Base-by-base conservation (phyloP, 768 basidiomycete species). In the Coprinopsis cinerea region DNA sequence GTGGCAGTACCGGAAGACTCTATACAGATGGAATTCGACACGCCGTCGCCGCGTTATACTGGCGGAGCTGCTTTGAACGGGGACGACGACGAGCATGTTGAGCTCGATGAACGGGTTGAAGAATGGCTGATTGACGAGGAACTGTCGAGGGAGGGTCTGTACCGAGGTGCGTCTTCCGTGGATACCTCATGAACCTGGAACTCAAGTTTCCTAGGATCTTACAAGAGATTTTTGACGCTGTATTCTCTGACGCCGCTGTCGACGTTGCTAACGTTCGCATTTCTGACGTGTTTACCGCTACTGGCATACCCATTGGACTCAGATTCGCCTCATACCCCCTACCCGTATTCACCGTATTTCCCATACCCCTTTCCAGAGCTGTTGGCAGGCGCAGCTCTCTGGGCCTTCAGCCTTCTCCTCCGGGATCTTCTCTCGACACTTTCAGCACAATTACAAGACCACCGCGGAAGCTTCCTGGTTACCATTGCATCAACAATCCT, bases 321-420 rank as follows among this genome's bases (percentile, higher is more conserved):
- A 23, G 55, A 56, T 34, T 52, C 58, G 11, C 60, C 61, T 9
- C 47, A 55, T 2, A 56, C 60, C 28, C 52, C 59, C 2, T 73
- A 70, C 37, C 69, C 64, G 4, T 78, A 79, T 37, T 62, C 70
- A 1, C 64, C 68, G 0, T 65, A 68, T 59, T 75, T 85, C 57
- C 73, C 67, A 7, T 78, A 79, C 24, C 85, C 87, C 1, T 56
- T 87, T 15, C 80, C 83, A 10, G 85, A 89, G 63, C 57, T 88
- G 15, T 58, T 86, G 47, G 65, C 79, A 37, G 77, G 85, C 0
- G 71, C 73, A 15, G 74, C 81, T 2, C 69, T 89, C 40, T 91
- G 80, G 73, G 70, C 76, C 13, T 64, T 85, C 24, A 70, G 77
- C 1, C 73, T 83, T 59, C 66, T 77, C 20, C 68, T 83, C 20